Conservation (phyloP, 2,329 filamentous ascomycete species). For the Colletotrichum karsti region DNA sequence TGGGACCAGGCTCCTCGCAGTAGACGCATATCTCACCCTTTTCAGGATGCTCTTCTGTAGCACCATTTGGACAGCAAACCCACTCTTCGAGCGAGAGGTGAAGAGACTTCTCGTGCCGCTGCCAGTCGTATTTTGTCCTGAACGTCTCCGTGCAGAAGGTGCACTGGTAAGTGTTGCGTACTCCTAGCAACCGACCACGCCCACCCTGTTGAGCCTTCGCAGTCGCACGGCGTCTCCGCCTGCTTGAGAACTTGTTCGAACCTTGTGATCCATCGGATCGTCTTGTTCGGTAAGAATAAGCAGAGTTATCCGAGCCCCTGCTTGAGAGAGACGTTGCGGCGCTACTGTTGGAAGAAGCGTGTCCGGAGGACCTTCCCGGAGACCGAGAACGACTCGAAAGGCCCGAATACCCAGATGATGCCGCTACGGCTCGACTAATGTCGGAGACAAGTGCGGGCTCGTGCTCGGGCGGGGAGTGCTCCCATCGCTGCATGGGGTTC, state of each 20-base stretch:
- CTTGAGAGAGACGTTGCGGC: slow-evolving; percentile 22
- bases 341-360: slow-evolving; percentile 21
- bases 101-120: slow-evolving; percentile 58
- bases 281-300: slow-evolving; percentile 40
- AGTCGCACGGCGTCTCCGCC: slow-evolving; percentile 4
- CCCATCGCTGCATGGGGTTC: slow-evolving; percentile 31
- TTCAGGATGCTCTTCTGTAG: slow-evolving; percentile 46
- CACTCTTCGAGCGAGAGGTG: slow-evolving; percentile 55
- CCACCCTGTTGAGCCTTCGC: background rate
- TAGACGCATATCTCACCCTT: slow-evolving; percentile 51
- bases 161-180: slow-evolving; percentile 44
- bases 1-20: slow-evolving; percentile 43
- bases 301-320: slow-evolving; percentile 32
- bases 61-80: slow-evolving; percentile 51
- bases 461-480: slow-evolving; percentile 33
- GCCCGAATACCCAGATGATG: slow-evolving; percentile 10
- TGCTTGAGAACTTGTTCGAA: background rate
- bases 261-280: slow-evolving; percentile 26
- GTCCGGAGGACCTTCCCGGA: slow-evolving; percentile 34
- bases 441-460: slow-evolving; percentile 32
- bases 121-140: slow-evolving; percentile 54
- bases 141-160: slow-evolving; percentile 57
- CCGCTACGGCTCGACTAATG: slow-evolving; percentile 32
- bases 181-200: background rate
- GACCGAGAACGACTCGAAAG: slow-evolving; percentile 24